Evolutionary conservation across 169 alveolate genomes (phyloP).

Genomic region (Cyclospora cayetanensis): DNA sequence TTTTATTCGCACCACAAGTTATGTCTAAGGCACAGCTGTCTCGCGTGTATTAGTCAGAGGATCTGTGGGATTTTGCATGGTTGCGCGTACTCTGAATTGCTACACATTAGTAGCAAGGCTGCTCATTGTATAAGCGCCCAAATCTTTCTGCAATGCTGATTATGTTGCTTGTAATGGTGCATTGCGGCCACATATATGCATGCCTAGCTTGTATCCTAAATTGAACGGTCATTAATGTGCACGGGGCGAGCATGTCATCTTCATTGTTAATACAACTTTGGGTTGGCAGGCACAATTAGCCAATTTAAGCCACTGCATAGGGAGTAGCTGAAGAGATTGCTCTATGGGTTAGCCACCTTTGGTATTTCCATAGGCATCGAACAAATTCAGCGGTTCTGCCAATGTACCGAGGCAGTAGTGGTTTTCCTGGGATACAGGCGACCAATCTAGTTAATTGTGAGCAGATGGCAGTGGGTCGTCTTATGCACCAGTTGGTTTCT

Average conservation of each 20-base stretch:
- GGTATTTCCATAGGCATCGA: background rate
- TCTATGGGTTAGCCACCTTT: conserved; percentile 2
- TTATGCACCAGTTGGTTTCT: too few species aligned
- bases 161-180: too few species aligned
- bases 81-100: background rate
- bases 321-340: too few species aligned
- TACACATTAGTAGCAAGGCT: background rate
- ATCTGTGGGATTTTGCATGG: background rate
- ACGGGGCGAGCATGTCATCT: too few species aligned
- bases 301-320: too few species aligned
- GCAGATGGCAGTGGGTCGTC: too few species aligned
- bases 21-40: background rate
- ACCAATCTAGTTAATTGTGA: conserved; percentile 3
- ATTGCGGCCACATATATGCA: too few species aligned
- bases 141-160: background rate
- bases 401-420: conserved; percentile 24
- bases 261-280: too few species aligned
- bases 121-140: background rate
- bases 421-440: conserved; percentile 13
- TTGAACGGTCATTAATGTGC: too few species aligned
- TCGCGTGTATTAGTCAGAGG: background rate
- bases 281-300: too few species aligned
- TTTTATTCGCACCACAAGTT: background rate
- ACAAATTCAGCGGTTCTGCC: background rate
- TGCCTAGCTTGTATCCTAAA: too few species aligned